Evolutionary conservation across 352 stramenopile genomes (phyloP).

Genomic region (Pythium volutum): DNA sequence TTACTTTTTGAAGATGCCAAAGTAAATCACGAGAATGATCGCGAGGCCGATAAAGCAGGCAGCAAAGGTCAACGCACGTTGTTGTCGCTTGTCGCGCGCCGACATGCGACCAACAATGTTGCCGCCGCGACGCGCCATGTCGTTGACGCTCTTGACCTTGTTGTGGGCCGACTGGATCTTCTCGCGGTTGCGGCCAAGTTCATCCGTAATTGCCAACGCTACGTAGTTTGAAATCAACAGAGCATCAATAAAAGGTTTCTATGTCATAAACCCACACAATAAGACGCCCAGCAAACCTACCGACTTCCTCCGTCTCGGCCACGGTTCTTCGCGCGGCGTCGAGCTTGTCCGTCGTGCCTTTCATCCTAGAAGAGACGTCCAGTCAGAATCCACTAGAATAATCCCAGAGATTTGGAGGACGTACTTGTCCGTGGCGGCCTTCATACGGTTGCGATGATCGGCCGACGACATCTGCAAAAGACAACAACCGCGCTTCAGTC

Average conservation of each 20-base stretch:
- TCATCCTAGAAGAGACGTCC: constrained; percentile 46
- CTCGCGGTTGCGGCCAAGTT: constrained; percentile 79
- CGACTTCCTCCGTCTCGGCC: constrained; percentile 84
- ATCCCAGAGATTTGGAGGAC: constrained; percentile 1
- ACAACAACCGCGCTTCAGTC: not conserved
- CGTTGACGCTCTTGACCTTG: constrained; percentile 84
- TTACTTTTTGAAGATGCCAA: constrained; percentile 88
- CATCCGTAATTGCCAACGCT: constrained; percentile 80
- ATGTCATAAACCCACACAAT: not conserved
- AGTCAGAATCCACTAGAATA: not conserved
- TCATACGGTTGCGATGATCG: constrained; percentile 76
- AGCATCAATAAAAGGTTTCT: not conserved
- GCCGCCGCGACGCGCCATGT: constrained; percentile 76
- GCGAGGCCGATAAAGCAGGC: constrained; percentile 79
- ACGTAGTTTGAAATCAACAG: not conserved
- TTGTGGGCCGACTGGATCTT: constrained; percentile 81
- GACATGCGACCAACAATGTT: constrained; percentile 87
- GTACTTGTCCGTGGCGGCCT: constrained; percentile 79
- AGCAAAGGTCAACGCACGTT: constrained; percentile 60
- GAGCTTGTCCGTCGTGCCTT: constrained; percentile 79
- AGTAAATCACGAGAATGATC: constrained; percentile 87
- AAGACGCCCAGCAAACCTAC: constrained; percentile 28
- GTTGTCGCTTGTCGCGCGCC: constrained; percentile 79
- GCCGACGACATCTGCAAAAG: constrained; percentile 44
- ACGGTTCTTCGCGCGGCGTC: constrained; percentile 77